Evolutionary conservation across 1,284 basidiomycete genomes (phyloP).

Genomic region (Tilletia walkeri): DNA sequence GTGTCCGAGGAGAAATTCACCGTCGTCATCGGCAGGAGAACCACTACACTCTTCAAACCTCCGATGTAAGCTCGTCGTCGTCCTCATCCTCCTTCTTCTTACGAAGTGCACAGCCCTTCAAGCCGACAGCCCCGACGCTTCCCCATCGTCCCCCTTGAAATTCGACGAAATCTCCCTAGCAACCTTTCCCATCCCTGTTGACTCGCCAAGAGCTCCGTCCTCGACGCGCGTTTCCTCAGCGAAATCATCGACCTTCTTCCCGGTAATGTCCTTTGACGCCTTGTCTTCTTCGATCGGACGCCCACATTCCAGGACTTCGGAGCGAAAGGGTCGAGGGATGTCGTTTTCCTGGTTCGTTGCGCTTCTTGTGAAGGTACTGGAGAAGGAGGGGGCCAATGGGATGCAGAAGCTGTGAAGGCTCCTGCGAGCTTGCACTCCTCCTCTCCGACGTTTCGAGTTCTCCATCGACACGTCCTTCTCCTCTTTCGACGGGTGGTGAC

Average conservation of each 20-base stretch:
- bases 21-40: too few species aligned
- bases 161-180: constrained; percentile 14
- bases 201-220: constrained; percentile 12
- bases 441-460: constrained; percentile 39
- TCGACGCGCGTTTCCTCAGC: constrained; percentile 2
- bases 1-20: too few species aligned
- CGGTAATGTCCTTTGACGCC: not conserved
- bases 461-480: constrained; percentile 52
- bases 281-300: constrained; percentile 15
- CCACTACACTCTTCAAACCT: not conserved
- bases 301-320: constrained; percentile 14
- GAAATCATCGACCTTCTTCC: not conserved
- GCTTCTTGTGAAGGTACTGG: not conserved
- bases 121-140: not conserved
- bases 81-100: not conserved
- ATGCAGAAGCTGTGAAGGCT: not conserved
- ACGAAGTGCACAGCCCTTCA: too few species aligned
- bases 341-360: not conserved
- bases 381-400: not conserved
- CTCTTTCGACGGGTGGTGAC: constrained; percentile 64
- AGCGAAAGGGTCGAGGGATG: not conserved
- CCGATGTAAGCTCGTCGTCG: not conserved
- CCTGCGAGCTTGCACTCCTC: constrained; percentile 45
- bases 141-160: constrained; percentile 1
- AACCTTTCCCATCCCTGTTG: constrained; percentile 14